A percentile compares a stretch with the other conserved stretches of the same genome.
phyloP scores from a whole-genome alignment of 1,284 basidiomycete species.

The Cutaneotrichosporon sp. region DNA sequence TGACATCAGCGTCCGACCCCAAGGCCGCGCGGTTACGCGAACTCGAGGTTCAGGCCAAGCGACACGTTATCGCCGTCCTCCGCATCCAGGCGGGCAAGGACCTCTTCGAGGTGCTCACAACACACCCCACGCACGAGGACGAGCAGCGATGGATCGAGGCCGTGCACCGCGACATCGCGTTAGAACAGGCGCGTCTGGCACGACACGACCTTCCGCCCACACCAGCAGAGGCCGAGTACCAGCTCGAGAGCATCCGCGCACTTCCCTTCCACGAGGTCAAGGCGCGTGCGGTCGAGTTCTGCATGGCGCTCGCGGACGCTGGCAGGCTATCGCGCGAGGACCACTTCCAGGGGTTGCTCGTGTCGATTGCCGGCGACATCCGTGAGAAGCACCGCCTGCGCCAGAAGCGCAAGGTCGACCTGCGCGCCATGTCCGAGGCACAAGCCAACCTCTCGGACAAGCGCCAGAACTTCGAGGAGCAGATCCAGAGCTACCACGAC shows the following conservation, averaged over 20 bases:
- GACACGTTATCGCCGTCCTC: conserved; percentile 88
- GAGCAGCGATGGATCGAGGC: conserved; percentile 83
- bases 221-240: conserved; percentile 61
- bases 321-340: conserved; percentile 79
- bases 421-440: conserved; percentile 84
- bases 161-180: conserved; percentile 76
- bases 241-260: conserved; percentile 82
- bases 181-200: conserved; percentile 66
- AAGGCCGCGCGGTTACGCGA: conserved; percentile 19
- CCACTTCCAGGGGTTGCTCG: conserved; percentile 89
- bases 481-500: conserved; percentile 86
- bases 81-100: conserved; percentile 92
- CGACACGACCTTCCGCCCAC: conserved; percentile 70
- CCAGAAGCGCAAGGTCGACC: conserved; percentile 82
- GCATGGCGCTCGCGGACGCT: conserved; percentile 83
- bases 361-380: conserved; percentile 96
- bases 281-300: conserved; percentile 83
- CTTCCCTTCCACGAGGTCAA: conserved; percentile 87
- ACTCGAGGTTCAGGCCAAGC: conserved; percentile 81
- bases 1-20: conserved; percentile 19
- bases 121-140: conserved; percentile 82
- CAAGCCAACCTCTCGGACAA: conserved; percentile 79
- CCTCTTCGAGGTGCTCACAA: conserved; percentile 83
- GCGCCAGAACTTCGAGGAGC: conserved; percentile 85
- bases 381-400: conserved; percentile 93